These are phyloP conservation scores for Tricholoma sp. DNA, from an alignment of 768 basidiomycete species.

Conservation along the genomic window DNA sequence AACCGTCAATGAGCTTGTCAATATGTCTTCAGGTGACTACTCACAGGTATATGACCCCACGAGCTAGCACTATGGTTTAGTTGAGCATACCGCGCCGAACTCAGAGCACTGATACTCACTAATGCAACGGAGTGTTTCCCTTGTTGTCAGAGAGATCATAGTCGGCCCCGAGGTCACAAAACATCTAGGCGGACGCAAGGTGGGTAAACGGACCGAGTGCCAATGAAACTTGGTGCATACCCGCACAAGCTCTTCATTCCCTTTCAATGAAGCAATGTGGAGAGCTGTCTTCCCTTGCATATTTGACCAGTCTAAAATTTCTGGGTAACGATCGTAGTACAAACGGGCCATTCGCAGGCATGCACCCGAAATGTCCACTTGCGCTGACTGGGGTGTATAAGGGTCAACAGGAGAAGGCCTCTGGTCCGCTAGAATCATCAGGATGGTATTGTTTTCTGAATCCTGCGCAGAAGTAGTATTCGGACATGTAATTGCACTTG, in stretches of 20 bases:
- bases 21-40: slow-evolving; percentile 18
- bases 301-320: slow-evolving; percentile 91
- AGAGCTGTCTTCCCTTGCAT: slow-evolving; percentile 84
- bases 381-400: slow-evolving; percentile 41
- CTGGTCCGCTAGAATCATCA: slow-evolving; percentile 87
- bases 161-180: slow-evolving; percentile 89
- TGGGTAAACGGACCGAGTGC: background rate
- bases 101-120: slow-evolving; percentile 47
- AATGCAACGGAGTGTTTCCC: slow-evolving; percentile 91
- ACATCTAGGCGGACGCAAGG: slow-evolving; percentile 51
- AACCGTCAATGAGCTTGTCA: slow-evolving; percentile 6
- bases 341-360: slow-evolving; percentile 81
- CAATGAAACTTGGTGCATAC: slow-evolving; percentile 38
- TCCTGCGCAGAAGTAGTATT: slow-evolving; percentile 47
- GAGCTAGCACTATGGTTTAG: slow-evolving; percentile 63
- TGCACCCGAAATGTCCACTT: slow-evolving; percentile 64
- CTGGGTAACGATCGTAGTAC: slow-evolving; percentile 83
- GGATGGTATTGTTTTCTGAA: slow-evolving; percentile 86
- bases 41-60: slow-evolving; percentile 78
- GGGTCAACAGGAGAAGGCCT: slow-evolving; percentile 46
- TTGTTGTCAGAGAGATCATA: slow-evolving; percentile 84
- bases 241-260: slow-evolving; percentile 84
- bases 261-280: slow-evolving; percentile 82
- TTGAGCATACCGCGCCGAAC: slow-evolving; percentile 9
- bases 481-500: background rate